Conservation (phyloP, 495 filamentous ascomycete species). For the Penicillium mononematosum region DNA sequence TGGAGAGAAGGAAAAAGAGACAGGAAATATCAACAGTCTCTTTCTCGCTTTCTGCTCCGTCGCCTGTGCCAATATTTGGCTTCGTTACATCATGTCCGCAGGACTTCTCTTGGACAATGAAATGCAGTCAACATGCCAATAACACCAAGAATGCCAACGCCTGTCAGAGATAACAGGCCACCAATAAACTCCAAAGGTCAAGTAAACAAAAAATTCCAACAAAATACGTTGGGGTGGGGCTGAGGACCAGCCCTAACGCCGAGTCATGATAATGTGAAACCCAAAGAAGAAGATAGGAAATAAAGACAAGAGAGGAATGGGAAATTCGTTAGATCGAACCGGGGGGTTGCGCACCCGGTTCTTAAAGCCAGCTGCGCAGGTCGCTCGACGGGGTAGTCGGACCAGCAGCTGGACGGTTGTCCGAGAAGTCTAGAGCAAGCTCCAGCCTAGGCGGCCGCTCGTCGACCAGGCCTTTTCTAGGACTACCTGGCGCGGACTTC, state of each 20-base stretch:
- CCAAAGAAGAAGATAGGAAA: slow-evolving; percentile 16
- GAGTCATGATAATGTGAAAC: slow-evolving; percentile 26
- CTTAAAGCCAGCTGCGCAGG: slow-evolving; percentile 43
- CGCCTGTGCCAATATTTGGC: slow-evolving; percentile 30
- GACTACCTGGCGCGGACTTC: slow-evolving; percentile 36
- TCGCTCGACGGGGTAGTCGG: slow-evolving; percentile 31
- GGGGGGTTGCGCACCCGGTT: slow-evolving; percentile 1
- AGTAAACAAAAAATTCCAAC: slow-evolving; percentile 15
- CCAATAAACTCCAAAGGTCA: slow-evolving; percentile 26
- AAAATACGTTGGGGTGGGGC: slow-evolving; percentile 11
- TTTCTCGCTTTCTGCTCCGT: slow-evolving; percentile 9
- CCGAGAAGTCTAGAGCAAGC: slow-evolving; percentile 37
- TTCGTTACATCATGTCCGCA: slow-evolving; percentile 43
- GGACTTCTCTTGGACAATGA: slow-evolving; percentile 28
- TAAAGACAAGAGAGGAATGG: slow-evolving; percentile 25
- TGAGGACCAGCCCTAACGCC: slow-evolving; percentile 30
- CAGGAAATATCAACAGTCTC: slow-evolving; percentile 1
- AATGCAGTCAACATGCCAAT: slow-evolving; percentile 28
- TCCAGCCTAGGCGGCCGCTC: slow-evolving; percentile 46
- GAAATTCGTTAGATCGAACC: slow-evolving; percentile 20
- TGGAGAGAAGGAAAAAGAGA: slow-evolving; percentile 12
- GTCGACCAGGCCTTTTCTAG: slow-evolving; percentile 40
- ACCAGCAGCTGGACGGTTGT: slow-evolving; percentile 21
- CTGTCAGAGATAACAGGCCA: slow-evolving; percentile 18
- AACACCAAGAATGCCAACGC: slow-evolving; percentile 42